Base-by-base conservation (phyloP, 1,139 yeast species). In the Sugiyamaella japonica region DNA sequence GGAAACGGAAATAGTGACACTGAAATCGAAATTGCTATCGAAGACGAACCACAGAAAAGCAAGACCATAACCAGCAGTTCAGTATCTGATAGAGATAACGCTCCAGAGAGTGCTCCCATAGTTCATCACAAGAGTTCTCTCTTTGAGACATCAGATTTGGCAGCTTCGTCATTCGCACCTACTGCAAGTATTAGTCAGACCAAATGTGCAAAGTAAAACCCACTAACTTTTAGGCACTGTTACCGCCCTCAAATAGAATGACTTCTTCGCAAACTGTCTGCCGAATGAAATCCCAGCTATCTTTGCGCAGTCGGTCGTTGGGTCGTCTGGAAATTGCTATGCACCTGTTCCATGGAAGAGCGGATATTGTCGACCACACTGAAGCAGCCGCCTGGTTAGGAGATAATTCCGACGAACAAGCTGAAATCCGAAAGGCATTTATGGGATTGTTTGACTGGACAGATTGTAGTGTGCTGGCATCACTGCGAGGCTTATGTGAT, bases 401-500 rank as follows among this genome's bases (percentile, higher is more conserved):
- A 9, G 68, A 63, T 15, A 45, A 57, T 7, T 63, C 62, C 9
- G 53, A 48, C 2, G 66, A 63, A 34, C 53, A 67, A 12, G 55
- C 52, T 1, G 54, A 54, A 16, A 62, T 69, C 1, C 58, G 72
- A 29, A 53, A 50, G 7, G 64, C 60, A 10, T 71, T 63, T 54
- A 62, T 73, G 67, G 47, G 52, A 7, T 59, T 66, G 8, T 73
- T 70, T 52, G 67, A 71, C 50, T 72, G 70, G 67, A 54, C 61
- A 5, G 65, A 64, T 39, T 53, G 59, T 32, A 58, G 65, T 28
- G 62, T 72, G 15, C 56, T 87, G 56, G 72, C 71, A 3, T 75
- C 90, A 1, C 75, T 89, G 15, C 73, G 93, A 40, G 70, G 71
- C 51, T 72, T 89, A 44, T 88, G 95, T 61, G 76, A 81, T 29